Evolutionary conservation across 2,329 filamentous ascomycete genomes (phyloP), one percentile per base, ranked within the genome.

Genomic region (Trichoderma oligosporum): DNA sequence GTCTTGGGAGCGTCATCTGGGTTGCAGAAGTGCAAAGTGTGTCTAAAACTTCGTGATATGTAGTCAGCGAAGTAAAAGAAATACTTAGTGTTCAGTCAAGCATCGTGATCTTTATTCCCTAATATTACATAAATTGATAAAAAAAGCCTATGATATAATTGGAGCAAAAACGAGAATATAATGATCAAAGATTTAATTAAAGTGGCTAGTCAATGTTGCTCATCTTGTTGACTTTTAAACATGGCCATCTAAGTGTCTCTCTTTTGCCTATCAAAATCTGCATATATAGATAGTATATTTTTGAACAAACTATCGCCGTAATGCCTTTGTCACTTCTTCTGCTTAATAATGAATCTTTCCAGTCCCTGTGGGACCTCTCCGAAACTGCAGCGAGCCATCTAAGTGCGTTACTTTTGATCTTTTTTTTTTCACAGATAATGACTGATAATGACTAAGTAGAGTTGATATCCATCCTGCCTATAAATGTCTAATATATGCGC

Each of bases 331-430:
- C 54, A 56, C 4, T 42, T 56, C 44, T 42, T 56, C 12, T 56
- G 33, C 3, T 16, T 56, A n/a, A 56, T 33, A 9, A 56, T 42
- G 6, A 33, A 42, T 14, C 54, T 44, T 22, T 56, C 54, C 0
- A 56, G 35, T 1, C 44, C 54, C 1, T 44, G 54, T 8, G 49
- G 25, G 1, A 56, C 54, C 4, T 44, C 54, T 2, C 54, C 54
- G 3, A 56, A 3, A 56, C 54, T 3, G 49, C 54, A 16, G 54
- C 54, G 1, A 44, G 49, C 54, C 54, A 56, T 11, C 54, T 56
- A 1, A 35, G 4, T 12, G 24, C 11, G 31, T 56, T 3, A 16
- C 12, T 20, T 18, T 1, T 3, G 3, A 24, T 18, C 2, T 24
- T 25, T 31, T 14, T 8, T 6, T 24, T n/a, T n/a, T n/a, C n/a